Percentiles rank a stretch among this genome's conserved stretches.
Conservation (phyloP, 2,329 filamentous ascomycete genomes). For the Sclerotinia nivalis region DNA sequence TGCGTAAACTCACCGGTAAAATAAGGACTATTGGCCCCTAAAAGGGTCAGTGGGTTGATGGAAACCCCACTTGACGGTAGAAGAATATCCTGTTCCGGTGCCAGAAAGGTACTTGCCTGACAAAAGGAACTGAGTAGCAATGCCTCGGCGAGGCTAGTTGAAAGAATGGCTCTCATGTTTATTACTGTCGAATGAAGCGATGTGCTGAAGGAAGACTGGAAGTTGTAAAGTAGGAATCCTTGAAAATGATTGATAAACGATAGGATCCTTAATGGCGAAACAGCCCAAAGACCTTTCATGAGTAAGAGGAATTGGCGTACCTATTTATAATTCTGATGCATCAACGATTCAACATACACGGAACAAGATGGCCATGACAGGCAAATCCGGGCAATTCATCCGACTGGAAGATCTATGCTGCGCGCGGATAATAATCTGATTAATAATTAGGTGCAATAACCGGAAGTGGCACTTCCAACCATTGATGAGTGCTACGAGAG, state of each 20-base stretch:
- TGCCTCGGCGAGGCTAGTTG: neutral
- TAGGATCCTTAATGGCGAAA: neutral
- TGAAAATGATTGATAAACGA: too few relatives aligned
- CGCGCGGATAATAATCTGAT: neutral
- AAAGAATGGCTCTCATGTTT: neutral
- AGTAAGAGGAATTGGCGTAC: neutral
- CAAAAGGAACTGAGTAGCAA: slow-evolving; percentile 6
- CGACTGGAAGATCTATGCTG: neutral
- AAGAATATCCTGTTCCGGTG: slow-evolving; percentile 13
- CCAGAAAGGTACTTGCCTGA: slow-evolving; percentile 1
- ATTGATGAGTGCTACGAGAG: neutral
- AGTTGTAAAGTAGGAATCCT: neutral
- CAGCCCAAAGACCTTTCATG: neutral
- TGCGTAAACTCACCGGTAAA: neutral
- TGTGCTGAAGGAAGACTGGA: neutral
- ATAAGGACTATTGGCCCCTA: slow-evolving; percentile 21
- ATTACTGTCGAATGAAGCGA: neutral
- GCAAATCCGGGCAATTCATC: neutral
- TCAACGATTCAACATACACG: neutral
- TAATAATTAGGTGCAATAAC: neutral
- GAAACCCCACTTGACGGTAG: neutral
- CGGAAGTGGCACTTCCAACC: neutral
- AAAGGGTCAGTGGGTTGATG: neutral
- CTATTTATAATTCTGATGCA: neutral
- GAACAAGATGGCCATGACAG: neutral